Conservation (phyloP, 2,329 filamentous ascomycete genomes). For the Escovopsis sp. region DNA sequence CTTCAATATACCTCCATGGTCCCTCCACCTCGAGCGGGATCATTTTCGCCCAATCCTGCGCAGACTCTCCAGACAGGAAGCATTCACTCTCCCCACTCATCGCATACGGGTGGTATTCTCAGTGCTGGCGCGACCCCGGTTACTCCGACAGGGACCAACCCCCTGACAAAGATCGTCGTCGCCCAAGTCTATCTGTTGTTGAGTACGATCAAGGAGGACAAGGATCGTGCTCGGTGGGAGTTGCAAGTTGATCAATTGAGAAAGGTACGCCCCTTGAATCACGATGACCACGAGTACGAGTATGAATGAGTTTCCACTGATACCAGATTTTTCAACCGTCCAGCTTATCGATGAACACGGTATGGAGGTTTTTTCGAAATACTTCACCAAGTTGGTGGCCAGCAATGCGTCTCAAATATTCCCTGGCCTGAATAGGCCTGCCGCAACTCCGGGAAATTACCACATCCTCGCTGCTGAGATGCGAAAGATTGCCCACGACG, state of each 20-base stretch:
- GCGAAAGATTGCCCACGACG: slow-evolving; percentile 67
- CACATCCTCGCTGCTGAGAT: slow-evolving; percentile 71
- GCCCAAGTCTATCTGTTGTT: slow-evolving; percentile 91
- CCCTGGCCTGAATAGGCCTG: slow-evolving; percentile 56
- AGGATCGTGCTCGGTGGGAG: slow-evolving; percentile 82
- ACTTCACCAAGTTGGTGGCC: slow-evolving; percentile 82
- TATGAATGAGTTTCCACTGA: slow-evolving; percentile 8
- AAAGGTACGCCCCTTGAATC: slow-evolving; percentile 46
- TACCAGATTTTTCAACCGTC: neutral
- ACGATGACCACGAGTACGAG: neutral
- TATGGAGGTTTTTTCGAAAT: slow-evolving; percentile 97
- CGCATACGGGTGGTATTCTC: slow-evolving; percentile 36
- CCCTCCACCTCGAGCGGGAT: slow-evolving; percentile 47
- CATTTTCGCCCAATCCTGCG: slow-evolving; percentile 47
- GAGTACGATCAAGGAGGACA: slow-evolving; percentile 89
- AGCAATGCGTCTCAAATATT: slow-evolving; percentile 89
- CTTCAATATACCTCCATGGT: slow-evolving; percentile 35
- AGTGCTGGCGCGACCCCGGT: slow-evolving; percentile 47
- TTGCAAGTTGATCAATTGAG: slow-evolving; percentile 79
- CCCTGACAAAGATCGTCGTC: slow-evolving; percentile 82
- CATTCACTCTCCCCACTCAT: slow-evolving; percentile 41
- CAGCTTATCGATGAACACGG: slow-evolving; percentile 94
- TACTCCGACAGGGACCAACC: slow-evolving; percentile 47
- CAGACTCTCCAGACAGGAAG: slow-evolving; percentile 42
- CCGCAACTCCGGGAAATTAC: slow-evolving; percentile 68